Base-by-base conservation (phyloP, 768 basidiomycete species). In the Psilocybe cubensis region DNA sequence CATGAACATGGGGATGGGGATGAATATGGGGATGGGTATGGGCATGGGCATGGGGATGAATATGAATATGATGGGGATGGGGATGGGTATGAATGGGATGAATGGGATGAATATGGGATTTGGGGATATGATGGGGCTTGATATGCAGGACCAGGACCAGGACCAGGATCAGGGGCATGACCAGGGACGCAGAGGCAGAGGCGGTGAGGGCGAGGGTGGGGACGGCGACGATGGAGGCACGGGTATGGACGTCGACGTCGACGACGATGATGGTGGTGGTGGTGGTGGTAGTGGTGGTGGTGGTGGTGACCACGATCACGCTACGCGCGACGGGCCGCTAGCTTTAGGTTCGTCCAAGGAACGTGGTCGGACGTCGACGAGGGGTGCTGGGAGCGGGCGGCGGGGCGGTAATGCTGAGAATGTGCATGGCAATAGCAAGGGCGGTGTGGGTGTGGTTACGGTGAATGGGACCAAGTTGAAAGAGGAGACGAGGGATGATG, bases 181-280 rank as follows among this genome's bases (percentile, higher is more conserved):
- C 31, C 66, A 63, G 46, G 31, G 49, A n/a, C n/a, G 63, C 52
- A 50, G 57, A 11, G 66, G 60, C 60, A 42, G 65, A 25, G 68
- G 70, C 64, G 61, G 56, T 65, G 42, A 61, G 60, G 18, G 65
- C 65, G 56, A 57, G 51, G 49, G 21, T 56, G 24, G 47, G 56
- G 35, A 17, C 35, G 35, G n/a, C 35, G 35, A n/a, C n/a, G n/a
- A n/a, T n/a, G n/a, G n/a, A n/a, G n/a, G n/a, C n/a, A n/a, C n/a
- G n/a, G n/a, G n/a, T n/a, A n/a, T n/a, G n/a, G n/a, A n/a, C n/a
- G n/a, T n/a, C n/a, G n/a, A n/a, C n/a, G n/a, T n/a, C n/a, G n/a
- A n/a, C n/a, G n/a, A n/a, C n/a, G n/a, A n/a, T n/a, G n/a, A n/a
- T n/a, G n/a, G n/a, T n/a, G n/a, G n/a, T n/a, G n/a, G n/a, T n/a